Evolutionary conservation across 768 basidiomycete species (phyloP).

Genomic region (Amanita inopinata): DNA sequence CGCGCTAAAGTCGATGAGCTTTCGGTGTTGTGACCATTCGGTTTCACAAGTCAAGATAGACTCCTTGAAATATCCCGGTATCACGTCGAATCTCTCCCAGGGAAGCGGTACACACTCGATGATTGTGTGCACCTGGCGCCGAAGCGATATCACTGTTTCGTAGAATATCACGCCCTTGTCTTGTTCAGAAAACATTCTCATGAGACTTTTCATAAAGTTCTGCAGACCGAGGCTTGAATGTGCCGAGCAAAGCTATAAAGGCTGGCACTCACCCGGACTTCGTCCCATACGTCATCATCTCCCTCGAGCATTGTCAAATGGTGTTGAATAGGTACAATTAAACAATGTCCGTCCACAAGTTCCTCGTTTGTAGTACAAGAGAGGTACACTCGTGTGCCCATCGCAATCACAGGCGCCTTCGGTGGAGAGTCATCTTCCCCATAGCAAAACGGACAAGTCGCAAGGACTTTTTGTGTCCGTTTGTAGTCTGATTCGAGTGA

Average conservation of each 20-base stretch:
- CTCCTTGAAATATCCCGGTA: constrained; percentile 97
- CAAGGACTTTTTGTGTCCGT: constrained; percentile 81
- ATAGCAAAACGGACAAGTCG: constrained; percentile 82
- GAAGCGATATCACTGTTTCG: constrained; percentile 84
- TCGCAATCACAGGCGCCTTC: constrained; percentile 78
- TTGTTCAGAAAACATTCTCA: constrained; percentile 88
- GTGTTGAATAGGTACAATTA: constrained; percentile 95
- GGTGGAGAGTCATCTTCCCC: constrained; percentile 89
- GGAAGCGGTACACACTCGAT: constrained; percentile 94
- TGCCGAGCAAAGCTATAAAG: constrained; percentile 5
- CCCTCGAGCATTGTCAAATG: constrained; percentile 84
- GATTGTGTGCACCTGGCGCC: constrained; percentile 81
- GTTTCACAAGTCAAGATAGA: constrained; percentile 87
- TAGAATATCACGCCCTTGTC: constrained; percentile 94
- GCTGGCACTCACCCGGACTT: constrained; percentile 82
- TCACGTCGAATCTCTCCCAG: constrained; percentile 76
- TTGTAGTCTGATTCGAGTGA: constrained; percentile 68
- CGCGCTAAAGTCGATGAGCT: constrained; percentile 87
- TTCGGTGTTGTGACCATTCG: constrained; percentile 98
- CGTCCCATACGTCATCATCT: constrained; percentile 98
- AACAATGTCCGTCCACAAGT: constrained; percentile 83
- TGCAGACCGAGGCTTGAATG: constrained; percentile 14
- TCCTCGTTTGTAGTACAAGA: constrained; percentile 84
- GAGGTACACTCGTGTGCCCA: constrained; percentile 88
- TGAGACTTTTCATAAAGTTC: constrained; percentile 88